A percentile compares a stretch with the other conserved stretches of the same genome.
These are phyloP conservation scores for Tetrastigma voinierianum DNA, from an alignment of 164 flowering plant species.

Conservation along the genomic window DNA sequence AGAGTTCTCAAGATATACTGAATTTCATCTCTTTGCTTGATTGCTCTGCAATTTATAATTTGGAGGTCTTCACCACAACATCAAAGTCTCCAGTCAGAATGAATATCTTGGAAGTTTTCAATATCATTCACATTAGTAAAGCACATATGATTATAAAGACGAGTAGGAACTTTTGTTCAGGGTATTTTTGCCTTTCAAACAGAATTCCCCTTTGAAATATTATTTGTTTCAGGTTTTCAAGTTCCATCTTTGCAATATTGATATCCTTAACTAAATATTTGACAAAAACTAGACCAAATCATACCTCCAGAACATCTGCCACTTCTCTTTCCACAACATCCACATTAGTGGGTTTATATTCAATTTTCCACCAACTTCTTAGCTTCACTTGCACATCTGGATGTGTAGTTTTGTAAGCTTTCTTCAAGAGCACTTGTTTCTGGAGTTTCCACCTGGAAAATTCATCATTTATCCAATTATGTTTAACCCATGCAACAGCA, in stretches of 20 bases:
- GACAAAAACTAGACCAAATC: background rate
- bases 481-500: background rate
- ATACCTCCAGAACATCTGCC: slow-evolving; percentile 56
- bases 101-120: background rate
- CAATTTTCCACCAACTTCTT: slow-evolving; percentile 41
- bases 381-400: slow-evolving; percentile 53
- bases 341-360: slow-evolving; percentile 42
- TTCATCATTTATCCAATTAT: background rate
- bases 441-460: slow-evolving; percentile 56
- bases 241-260: background rate
- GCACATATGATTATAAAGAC: background rate
- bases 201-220: no score
- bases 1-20: slow-evolving; percentile 54
- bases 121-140: background rate
- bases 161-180: background rate
- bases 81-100: slow-evolving; percentile 1
- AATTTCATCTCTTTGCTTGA: slow-evolving; percentile 51
- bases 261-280: background rate
- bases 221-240: background rate
- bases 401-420: slow-evolving; percentile 50
- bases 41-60: slow-evolving; percentile 46
- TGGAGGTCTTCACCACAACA: slow-evolving; percentile 39
- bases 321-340: slow-evolving; percentile 58
- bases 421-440: slow-evolving; percentile 42
- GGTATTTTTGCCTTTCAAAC: no score